phyloP scores from a whole-genome alignment of 2,329 filamentous ascomycete species.

The Lecanicillium sp. region DNA sequence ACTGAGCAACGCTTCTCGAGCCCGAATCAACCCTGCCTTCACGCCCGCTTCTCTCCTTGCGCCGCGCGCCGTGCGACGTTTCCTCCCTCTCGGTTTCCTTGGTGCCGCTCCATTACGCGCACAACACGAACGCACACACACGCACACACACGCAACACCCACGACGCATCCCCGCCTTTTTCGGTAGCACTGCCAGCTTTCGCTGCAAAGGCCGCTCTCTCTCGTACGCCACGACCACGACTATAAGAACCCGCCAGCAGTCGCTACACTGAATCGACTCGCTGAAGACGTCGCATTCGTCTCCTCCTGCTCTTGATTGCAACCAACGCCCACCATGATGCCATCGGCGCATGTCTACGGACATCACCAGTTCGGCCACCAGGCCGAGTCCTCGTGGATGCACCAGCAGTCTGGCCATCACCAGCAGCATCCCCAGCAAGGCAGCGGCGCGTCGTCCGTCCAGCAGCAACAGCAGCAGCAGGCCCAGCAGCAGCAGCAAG shows the following conservation, averaged over 20 bases:
- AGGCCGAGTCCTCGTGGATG: conserved; percentile 60
- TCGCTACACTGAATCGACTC: background rate
- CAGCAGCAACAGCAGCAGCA: conserved; percentile 39
- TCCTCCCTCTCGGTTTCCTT: too few relatives aligned
- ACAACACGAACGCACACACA: background rate
- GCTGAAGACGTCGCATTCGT: background rate
- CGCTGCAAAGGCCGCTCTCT: too few relatives aligned
- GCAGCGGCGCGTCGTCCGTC: conserved; percentile 45
- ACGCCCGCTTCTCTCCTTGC: background rate
- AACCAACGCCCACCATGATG: conserved; percentile 42
- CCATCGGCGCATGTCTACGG: conserved; percentile 59
- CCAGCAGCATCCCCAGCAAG: conserved; percentile 49
- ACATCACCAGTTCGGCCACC: conserved; percentile 60
- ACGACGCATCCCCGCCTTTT: background rate
- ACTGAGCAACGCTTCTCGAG: background rate
- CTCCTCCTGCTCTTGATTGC: background rate
- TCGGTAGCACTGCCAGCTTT: too few relatives aligned
- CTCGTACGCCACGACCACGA: too few relatives aligned
- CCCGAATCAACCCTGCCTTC: background rate
- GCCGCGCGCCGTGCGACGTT: background rate
- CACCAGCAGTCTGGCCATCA: conserved; percentile 57
- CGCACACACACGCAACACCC: background rate
- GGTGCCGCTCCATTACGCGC: too few relatives aligned
- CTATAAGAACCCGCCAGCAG: too few relatives aligned
- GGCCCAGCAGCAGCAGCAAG: conserved; percentile 44